These are phyloP conservation scores for Candida tallmaniae DNA, from an alignment of 805 yeast species.

Conservation along the genomic window DNA sequence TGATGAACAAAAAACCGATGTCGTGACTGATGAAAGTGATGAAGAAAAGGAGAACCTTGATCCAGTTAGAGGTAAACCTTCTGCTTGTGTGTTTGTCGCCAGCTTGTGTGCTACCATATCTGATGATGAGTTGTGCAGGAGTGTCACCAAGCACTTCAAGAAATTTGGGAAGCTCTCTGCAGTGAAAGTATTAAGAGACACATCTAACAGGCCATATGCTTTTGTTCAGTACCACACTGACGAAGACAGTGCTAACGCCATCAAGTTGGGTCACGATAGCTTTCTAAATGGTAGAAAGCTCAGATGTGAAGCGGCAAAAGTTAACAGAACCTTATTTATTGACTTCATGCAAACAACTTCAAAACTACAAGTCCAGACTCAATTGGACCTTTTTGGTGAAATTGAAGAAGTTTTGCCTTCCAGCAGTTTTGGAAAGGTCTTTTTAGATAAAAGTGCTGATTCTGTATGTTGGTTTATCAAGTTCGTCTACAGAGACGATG, in stretches of 20 bases:
- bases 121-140: conserved; percentile 67
- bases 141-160: conserved; percentile 65
- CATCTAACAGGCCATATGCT: conserved; percentile 81
- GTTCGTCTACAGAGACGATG: conserved; percentile 80
- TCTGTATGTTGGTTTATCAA: conserved; percentile 66
- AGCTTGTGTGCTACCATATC: conserved; percentile 60
- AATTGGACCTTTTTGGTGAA: conserved; percentile 61
- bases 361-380: conserved; percentile 31
- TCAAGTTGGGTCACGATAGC: conserved; percentile 64
- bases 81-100: conserved; percentile 87
- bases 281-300: conserved; percentile 68
- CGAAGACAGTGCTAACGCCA: conserved; percentile 63
- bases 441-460: conserved; percentile 11
- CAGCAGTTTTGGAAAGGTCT: conserved; percentile 28
- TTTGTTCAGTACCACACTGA: conserved; percentile 82
- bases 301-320: conserved; percentile 88
- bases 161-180: conserved; percentile 67
- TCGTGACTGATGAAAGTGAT: too few species aligned
- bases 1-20: too few species aligned
- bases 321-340: conserved; percentile 77
- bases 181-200: conserved; percentile 81
- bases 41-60: conserved; percentile 7
- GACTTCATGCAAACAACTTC: conserved; percentile 24
- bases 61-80: conserved; percentile 57
- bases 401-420: conserved; percentile 58